Evolutionary conservation across 257 asterid species (phyloP), one percentile per base, ranked within the genome.

Genomic region (Fraxinus anomala): DNA sequence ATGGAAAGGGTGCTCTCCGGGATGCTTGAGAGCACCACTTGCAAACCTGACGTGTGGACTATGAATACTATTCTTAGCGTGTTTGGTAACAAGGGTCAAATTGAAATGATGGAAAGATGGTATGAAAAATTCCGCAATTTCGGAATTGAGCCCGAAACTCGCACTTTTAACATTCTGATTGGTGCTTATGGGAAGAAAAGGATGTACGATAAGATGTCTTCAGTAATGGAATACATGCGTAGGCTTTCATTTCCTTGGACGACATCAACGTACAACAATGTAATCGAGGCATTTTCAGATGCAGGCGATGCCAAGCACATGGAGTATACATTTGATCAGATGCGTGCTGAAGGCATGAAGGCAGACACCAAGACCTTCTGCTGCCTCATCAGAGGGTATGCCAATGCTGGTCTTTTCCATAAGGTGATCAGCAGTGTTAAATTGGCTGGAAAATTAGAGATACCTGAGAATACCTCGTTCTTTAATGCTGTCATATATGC

Each of bases 191-290:
- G 99, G 73, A 95, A 91, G 90, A 89, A 85, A 77, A 85, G 75
- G 82, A 91, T 95, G 97, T 95, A 91, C 30, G 96, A 91, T 73
- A 95, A 95, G 84, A 95, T 95, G 99, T 93, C 98, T 6, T 83
- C 96, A 6, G 97, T 93, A 65, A 95, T 95, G 98, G 99, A 93
- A 56, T 93, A 91, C 88, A 95, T 95, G 97, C 96, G 98, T 10
- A 90, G 84, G 86, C 97, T 93, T 70, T 85, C 96, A 21, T 93
- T 88, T 86, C 94, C 93, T 0, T 95, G 99, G 99, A 93, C 98
- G 4, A 90, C 96, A 71, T 91, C 99, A 2, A 95, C 99, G 0
- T 93, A 93, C 80, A 95, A 95, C 84, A 95, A 93, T 71, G 96
- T 95, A 10, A 95, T 95, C 0, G 98, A 95, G 89, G 97, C 93